Conservation (phyloP, 1,284 basidiomycete genomes). For the Malassezia arunalokei region DNA sequence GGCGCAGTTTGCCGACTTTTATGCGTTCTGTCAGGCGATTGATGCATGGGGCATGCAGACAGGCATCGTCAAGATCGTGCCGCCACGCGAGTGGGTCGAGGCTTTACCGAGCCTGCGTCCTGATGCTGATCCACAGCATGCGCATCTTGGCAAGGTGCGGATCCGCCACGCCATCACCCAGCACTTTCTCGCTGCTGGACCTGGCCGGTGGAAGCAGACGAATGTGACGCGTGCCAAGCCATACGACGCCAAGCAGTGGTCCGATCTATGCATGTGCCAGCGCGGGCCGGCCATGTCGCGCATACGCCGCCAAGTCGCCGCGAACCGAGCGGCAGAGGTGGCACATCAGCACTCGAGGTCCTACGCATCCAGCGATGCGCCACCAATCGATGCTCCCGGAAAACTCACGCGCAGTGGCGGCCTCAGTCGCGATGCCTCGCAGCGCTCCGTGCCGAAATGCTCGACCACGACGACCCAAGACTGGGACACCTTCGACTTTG, state of each 20-base stretch:
- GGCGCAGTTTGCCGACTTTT: constrained; percentile 42
- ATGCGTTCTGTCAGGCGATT: constrained; percentile 37
- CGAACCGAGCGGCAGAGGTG: constrained; percentile 18
- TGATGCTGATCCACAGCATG: not conserved
- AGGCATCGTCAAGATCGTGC: constrained; percentile 43
- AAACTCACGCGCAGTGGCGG: constrained; percentile 11
- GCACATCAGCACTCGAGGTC: constrained; percentile 11
- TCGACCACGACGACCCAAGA: constrained; percentile 24
- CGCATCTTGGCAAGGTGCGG: constrained; percentile 26
- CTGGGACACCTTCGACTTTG: constrained; percentile 38
- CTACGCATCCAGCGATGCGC: not conserved
- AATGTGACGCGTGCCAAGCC: constrained; percentile 38
- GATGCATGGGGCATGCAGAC: constrained; percentile 42
- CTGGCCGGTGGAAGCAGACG: constrained; percentile 41
- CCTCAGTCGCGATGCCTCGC: not conserved
- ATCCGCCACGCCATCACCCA: constrained; percentile 42
- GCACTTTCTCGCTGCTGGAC: constrained; percentile 35
- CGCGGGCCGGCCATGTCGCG: constrained; percentile 39
- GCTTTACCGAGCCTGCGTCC: constrained; percentile 27
- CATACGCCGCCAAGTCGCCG: constrained; percentile 35
- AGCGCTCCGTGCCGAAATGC: not conserved
- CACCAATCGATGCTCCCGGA: constrained; percentile 5
- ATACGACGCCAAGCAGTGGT: constrained; percentile 43
- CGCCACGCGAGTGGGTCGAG: constrained; percentile 38
- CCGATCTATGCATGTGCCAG: constrained; percentile 29